Conservation (phyloP, 768 basidiomycete species). For the Phanerodontia chrysosporium region DNA sequence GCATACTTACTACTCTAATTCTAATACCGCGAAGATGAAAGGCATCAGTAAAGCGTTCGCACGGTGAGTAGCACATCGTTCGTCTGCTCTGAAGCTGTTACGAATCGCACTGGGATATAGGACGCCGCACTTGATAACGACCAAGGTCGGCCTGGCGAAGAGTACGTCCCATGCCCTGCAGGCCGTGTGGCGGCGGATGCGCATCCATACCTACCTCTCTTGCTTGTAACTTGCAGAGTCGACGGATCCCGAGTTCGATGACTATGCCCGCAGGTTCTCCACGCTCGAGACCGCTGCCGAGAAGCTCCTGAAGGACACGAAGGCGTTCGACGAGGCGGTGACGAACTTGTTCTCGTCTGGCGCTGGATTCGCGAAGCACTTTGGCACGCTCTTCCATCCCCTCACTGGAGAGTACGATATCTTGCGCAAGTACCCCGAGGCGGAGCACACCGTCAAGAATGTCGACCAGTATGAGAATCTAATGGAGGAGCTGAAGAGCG, state of each 20-base stretch:
- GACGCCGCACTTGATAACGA: constrained; percentile 87
- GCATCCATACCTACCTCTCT: background rate
- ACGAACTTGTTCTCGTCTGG: constrained; percentile 66
- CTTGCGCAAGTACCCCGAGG: constrained; percentile 71
- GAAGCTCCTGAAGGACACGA: constrained; percentile 90
- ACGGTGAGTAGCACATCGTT: constrained; percentile 16
- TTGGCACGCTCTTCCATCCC: constrained; percentile 59
- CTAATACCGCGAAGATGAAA: constrained; percentile 19
- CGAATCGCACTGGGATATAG: constrained; percentile 32
- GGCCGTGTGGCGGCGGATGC: background rate
- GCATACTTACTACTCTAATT: background rate
- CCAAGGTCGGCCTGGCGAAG: constrained; percentile 88
- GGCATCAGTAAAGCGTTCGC: constrained; percentile 27
- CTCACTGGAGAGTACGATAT: constrained; percentile 76
- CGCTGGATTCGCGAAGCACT: constrained; percentile 60
- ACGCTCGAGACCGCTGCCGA: constrained; percentile 77
- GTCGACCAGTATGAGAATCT: constrained; percentile 66
- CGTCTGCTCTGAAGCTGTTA: background rate
- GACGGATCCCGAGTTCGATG: constrained; percentile 85
- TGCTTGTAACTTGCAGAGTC: constrained; percentile 48
- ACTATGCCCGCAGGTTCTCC: constrained; percentile 74
- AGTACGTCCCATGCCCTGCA: constrained; percentile 45
- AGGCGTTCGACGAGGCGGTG: constrained; percentile 81
- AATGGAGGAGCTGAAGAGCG: constrained; percentile 78
- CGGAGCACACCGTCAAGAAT: constrained; percentile 73